Evolutionary conservation across 495 filamentous ascomycete species (phyloP).

Genomic region (Penicillium silybi): DNA sequence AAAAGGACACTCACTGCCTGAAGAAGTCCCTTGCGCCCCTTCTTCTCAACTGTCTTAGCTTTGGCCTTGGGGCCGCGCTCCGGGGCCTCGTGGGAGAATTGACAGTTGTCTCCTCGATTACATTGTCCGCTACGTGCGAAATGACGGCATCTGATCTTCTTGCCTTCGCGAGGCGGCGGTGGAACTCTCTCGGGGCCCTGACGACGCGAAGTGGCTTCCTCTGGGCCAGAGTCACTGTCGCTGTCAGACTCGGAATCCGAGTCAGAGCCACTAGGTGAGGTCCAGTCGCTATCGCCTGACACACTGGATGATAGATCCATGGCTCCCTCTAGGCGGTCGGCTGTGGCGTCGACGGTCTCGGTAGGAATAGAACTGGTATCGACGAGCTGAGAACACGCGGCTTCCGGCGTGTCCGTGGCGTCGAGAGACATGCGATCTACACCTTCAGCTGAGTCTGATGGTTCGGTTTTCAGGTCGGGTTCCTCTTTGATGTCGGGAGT

Average conservation of each 20-base stretch:
- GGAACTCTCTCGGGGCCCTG: constrained; percentile 39
- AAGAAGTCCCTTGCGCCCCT: constrained; percentile 45
- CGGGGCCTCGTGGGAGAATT: constrained; percentile 41
- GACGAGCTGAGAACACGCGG: background rate
- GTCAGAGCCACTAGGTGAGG: constrained; percentile 35
- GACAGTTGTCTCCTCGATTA: constrained; percentile 41
- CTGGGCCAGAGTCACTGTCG: constrained; percentile 40
- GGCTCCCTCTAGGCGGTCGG: background rate
- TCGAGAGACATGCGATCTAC: constrained; percentile 1
- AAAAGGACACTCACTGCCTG: constrained; percentile 42
- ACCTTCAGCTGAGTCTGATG: constrained; percentile 2
- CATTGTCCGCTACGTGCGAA: constrained; percentile 47
- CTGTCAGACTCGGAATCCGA: constrained; percentile 25
- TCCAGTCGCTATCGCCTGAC: constrained; percentile 33
- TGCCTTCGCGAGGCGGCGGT: constrained; percentile 38
- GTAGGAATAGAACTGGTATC: background rate
- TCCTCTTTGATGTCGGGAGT: background rate
- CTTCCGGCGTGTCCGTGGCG: background rate
- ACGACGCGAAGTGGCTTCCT: constrained; percentile 38
- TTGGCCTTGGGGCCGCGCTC: constrained; percentile 33
- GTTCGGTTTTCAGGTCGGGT: background rate
- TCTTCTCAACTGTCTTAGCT: constrained; percentile 24
- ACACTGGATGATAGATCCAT: constrained; percentile 7
- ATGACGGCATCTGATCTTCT: constrained; percentile 38
- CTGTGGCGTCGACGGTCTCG: background rate